A percentile compares a stretch with the other conserved stretches of the same genome.
phyloP scores from a whole-genome alignment of 1,139 yeast species.

The Hemisphaericaspora xylofermentans region DNA sequence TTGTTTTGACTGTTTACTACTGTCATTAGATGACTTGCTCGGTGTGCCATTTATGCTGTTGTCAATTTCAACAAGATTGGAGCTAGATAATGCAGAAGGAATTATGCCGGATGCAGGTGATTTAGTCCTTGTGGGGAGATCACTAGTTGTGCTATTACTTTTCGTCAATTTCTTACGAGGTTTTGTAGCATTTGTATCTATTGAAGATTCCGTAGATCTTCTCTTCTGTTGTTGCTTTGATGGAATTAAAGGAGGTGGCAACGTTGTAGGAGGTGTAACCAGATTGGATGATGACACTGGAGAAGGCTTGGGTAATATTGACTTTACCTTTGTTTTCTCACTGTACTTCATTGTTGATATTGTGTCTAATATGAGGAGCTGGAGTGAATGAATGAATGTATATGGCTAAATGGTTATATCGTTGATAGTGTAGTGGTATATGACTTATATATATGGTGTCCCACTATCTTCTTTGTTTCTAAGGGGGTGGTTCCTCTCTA shows the following conservation, averaged over 20 bases:
- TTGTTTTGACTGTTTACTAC: slow-evolving; percentile 20
- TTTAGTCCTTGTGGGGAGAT: neutral
- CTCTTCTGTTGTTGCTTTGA: slow-evolving; percentile 4
- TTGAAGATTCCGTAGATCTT: neutral
- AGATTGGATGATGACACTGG: slow-evolving; percentile 11
- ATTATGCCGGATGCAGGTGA: slow-evolving; percentile 1
- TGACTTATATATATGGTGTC: no score
- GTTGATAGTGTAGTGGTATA: no score
- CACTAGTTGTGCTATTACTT: neutral
- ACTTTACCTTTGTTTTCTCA: slow-evolving; percentile 41
- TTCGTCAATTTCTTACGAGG: neutral
- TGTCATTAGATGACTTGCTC: neutral
- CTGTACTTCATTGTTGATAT: slow-evolving; percentile 11
- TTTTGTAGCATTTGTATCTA: neutral
- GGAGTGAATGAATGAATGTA: no score
- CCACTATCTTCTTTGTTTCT: no score
- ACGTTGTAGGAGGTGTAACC: slow-evolving; percentile 12
- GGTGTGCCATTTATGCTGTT: neutral
- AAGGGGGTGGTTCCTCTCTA: no score
- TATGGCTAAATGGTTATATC: no score
- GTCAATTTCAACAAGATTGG: neutral
- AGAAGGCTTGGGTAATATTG: slow-evolving; percentile 24
- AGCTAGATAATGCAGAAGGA: slow-evolving; percentile 5
- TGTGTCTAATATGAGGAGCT: no score
- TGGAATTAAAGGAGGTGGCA: slow-evolving; percentile 11